Evolutionary conservation across 768 basidiomycete species (phyloP).

Genomic region (Psilocybe subaeruginosa): DNA sequence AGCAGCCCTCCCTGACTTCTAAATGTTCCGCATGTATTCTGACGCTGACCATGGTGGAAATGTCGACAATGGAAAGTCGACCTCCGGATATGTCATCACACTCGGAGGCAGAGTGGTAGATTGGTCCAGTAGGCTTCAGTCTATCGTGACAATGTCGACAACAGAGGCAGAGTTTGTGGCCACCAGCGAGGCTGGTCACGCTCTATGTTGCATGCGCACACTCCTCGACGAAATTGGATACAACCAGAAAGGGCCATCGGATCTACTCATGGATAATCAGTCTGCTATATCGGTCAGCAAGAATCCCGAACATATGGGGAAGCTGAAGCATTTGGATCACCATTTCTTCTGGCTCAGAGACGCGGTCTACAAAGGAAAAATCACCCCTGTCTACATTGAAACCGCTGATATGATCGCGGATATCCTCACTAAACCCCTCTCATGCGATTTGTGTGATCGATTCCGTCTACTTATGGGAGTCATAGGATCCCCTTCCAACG

Average conservation of each 20-base stretch:
- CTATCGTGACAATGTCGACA: conserved; percentile 28
- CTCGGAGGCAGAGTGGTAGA: conserved; percentile 35
- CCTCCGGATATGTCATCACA: conserved; percentile 38
- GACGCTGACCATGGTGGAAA: conserved; percentile 34
- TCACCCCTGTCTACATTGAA: neutral
- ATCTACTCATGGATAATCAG: conserved; percentile 25
- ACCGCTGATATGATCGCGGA: conserved; percentile 5
- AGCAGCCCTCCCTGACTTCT: conserved; percentile 2
- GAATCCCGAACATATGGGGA: conserved; percentile 29
- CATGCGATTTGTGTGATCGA: neutral
- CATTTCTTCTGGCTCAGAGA: too few relatives aligned
- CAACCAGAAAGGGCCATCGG: too few relatives aligned
- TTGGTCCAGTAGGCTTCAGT: conserved; percentile 41
- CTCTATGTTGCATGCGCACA: too few relatives aligned
- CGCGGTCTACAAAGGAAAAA: neutral
- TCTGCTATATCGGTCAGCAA: conserved; percentile 31
- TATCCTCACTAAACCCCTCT: neutral
- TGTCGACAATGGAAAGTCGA: conserved; percentile 22
- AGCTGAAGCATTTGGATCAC: too few relatives aligned
- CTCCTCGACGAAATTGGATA: too few relatives aligned
- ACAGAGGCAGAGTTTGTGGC: too few relatives aligned
- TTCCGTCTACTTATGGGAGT: too few relatives aligned
- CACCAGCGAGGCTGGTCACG: too few relatives aligned
- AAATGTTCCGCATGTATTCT: conserved; percentile 21
- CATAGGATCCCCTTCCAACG: too few relatives aligned